Base-by-base conservation (phyloP, 805 yeast genomes). In the Jamesozyma rosinii region DNA sequence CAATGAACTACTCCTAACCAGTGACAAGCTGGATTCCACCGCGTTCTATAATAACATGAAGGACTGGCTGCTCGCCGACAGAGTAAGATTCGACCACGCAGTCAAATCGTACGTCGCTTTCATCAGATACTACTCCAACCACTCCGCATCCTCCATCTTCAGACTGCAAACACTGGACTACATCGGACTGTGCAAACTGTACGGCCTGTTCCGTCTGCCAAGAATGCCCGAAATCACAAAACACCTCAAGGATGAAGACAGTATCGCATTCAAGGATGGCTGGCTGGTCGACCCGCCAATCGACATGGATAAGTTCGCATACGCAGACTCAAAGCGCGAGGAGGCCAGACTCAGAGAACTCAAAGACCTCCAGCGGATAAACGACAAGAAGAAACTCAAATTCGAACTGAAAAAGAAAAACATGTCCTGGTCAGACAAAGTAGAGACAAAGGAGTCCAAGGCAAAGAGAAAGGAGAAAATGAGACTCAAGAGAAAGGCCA, bases 141-240 rank as follows among this genome's bases (percentile, higher is more conserved):
- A 92, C 63, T 64, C 82, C 11, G 95, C 96, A 0, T 68, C 81
- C 4, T 88, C 97, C 0, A 90, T 92, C 15, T 92, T 92, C 67
- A 70, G 97, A 49, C 53, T 85, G 20, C 74, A 74, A 40, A 64
- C 77, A 6, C 64, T 92, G 43, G 94, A 90, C 58, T 83, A 83
- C 52, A 58, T 79, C 21, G 83, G 81, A 0, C 49, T 83, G 6
- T 95, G 92, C 1, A 73, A 69, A 49, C 71, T 84, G 67, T 88
- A 83, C 61, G 95, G 96, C 1, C 63, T 92, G 2, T 63, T 85
- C 35, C 71, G 96, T 51, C 65, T 90, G 45, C 99, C 99, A 8
- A 77, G 80, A 52, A 92, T 94, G 97, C 98, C 98, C 0, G 99
- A 92, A 58, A 65, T 78, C 27, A 73, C 80, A 19, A 68, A 67